Evolutionary conservation across 306 rosid species (phyloP), one percentile per base, ranked within the genome.

Genomic region (Trifolium fragiferum): DNA sequence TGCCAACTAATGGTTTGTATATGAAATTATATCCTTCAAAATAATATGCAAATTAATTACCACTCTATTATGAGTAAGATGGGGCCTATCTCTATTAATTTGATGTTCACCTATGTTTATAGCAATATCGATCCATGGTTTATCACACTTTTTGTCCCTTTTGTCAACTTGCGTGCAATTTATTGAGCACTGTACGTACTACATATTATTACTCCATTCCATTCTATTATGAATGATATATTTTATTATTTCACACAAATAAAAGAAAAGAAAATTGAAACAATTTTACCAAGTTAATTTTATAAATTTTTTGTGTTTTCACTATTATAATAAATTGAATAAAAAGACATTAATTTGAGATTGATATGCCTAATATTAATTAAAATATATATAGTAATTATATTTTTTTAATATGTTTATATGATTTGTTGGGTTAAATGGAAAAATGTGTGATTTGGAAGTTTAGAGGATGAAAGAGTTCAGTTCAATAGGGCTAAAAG

Each of bases 1-100:
- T 83, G 94, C 86, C 88, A 89, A 75, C 96, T 76, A 77, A 18
- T 69, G 20, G 46, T 74, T 81, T 82, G 61, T 41, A 75, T 67
- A 69, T 68, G 41, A 80, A 66, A 54, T 78, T 49, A 61, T 78
- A 59, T 77, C 27, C 66, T 53, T 72, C 6, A 79, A 55, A 68
- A 63, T 64, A 63, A 15, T 60, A 30, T 75, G 53, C 81, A 75
- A 27, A 75, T 68, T 70, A 35, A 77, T 68, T 73, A 71, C 66
- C 47, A 32, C 49, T 75, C 38, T 35, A 65, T 69, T 63, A 82
- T 68, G 81, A 73, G 33, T 66, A 32, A 57, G 69, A 83, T 79
- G 78, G 79, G 82, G 19, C 82, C 74, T 68, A 55, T 21, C 73
- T 68, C 49, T 57, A 72, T 71, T 78, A 58, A 54, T 73, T 70